These are phyloP conservation scores for Aspergillus sp. DNA, from an alignment of 2,329 filamentous ascomycete species.

Conservation along the genomic window DNA sequence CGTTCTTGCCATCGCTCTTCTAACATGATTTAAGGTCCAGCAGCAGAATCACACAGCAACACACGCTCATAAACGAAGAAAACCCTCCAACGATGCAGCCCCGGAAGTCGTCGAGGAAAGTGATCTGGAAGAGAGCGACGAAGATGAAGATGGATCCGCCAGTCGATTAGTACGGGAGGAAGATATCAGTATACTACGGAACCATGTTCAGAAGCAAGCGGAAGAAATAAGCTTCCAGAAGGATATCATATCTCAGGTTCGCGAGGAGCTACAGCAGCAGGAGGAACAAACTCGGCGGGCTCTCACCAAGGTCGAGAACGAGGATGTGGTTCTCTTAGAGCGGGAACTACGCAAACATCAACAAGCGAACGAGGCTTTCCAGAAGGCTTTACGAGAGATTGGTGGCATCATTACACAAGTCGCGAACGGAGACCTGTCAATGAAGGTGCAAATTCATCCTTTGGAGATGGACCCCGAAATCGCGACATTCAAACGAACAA, in stretches of 20 bases:
- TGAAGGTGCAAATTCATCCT: constrained; percentile 93
- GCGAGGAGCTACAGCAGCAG: constrained; percentile 82
- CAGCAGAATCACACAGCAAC: constrained; percentile 41
- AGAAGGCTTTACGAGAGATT: constrained; percentile 94
- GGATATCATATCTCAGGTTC: constrained; percentile 82
- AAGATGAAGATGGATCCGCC: constrained; percentile 57
- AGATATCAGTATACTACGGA: constrained; percentile 81
- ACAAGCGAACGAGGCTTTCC: constrained; percentile 97
- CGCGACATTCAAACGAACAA: constrained; percentile 94
- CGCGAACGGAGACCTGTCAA: constrained; percentile 91
- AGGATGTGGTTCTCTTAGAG: constrained; percentile 87
- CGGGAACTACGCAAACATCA: constrained; percentile 95
- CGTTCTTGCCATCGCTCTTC: constrained; percentile 39
- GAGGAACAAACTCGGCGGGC: constrained; percentile 83
- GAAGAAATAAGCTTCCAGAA: constrained; percentile 88
- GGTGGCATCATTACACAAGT: constrained; percentile 97
- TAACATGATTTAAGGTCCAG: constrained; percentile 39
- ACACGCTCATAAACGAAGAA: constrained; percentile 44
- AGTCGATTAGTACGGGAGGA: constrained; percentile 68
- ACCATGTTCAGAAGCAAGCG: constrained; percentile 91
- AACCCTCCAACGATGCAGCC: constrained; percentile 38
- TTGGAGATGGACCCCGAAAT: constrained; percentile 99
- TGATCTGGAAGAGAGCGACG: constrained; percentile 41
- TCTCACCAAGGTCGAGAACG: constrained; percentile 79
- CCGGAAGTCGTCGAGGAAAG: constrained; percentile 35